Conservation (phyloP, 768 basidiomycete genomes). For the Amanita jacksonii region DNA sequence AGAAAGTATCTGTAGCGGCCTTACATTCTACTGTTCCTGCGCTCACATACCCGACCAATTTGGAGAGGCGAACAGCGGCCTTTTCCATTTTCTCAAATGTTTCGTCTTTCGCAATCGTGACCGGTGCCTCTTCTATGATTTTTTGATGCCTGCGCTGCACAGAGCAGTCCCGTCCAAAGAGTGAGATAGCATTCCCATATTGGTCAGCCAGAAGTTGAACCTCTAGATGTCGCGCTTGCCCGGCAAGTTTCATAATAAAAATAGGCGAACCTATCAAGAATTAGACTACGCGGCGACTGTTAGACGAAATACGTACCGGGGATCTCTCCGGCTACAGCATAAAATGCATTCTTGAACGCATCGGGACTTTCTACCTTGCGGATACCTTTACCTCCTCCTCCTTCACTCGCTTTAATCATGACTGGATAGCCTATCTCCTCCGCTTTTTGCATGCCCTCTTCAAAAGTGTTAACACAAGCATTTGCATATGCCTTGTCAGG, state of each 20-base stretch:
- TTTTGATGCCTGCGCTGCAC: constrained; percentile 99
- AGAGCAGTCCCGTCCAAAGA: constrained; percentile 98
- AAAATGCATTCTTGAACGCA: constrained; percentile 88
- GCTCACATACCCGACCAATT: constrained; percentile 97
- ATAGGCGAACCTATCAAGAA: constrained; percentile 75
- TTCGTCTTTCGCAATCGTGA: constrained; percentile 88
- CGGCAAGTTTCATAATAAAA: constrained; percentile 99
- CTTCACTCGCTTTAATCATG: constrained; percentile 99
- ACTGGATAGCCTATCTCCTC: constrained; percentile 92
- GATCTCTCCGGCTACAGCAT: constrained; percentile 92
- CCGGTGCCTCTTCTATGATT: constrained; percentile 99
- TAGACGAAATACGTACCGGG: constrained; percentile 53
- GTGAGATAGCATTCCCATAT: constrained; percentile 97
- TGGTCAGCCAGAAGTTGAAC: constrained; percentile 98
- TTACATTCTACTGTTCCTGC: constrained; percentile 97
- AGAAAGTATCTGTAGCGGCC: constrained; percentile 3
- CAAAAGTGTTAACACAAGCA: constrained; percentile 83
- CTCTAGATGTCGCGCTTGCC: constrained; percentile 94
- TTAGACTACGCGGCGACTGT: constrained; percentile 11
- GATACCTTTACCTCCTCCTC: constrained; percentile 98
- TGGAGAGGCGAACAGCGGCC: constrained; percentile 97
- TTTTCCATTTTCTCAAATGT: constrained; percentile 98
- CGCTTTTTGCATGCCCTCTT: constrained; percentile 77
- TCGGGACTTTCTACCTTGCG: constrained; percentile 84
- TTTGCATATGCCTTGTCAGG: constrained; percentile 79